Percentiles rank a stretch among this genome's conserved stretches.
Conservation (phyloP, 1,139 yeast species). For the Pichia sp. region DNA sequence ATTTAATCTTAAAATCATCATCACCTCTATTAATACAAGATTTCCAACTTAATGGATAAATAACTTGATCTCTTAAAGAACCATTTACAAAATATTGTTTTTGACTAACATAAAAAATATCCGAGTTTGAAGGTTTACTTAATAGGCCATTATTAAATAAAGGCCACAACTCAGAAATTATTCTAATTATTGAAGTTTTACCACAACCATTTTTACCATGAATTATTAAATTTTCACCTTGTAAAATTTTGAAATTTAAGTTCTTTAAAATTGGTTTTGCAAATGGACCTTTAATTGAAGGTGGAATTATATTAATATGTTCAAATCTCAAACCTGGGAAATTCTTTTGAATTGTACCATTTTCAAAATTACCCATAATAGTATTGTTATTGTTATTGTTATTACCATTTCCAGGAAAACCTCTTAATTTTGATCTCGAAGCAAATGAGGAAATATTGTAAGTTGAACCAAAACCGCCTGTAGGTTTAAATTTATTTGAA, state of each 20-base stretch:
- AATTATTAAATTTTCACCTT: conserved; percentile 68
- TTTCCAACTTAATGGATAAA: conserved; percentile 73
- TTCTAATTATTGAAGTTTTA: conserved; percentile 78
- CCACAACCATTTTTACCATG: conserved; percentile 90
- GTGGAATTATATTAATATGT: conserved; percentile 76
- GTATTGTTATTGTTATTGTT: conserved; percentile 42
- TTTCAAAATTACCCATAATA: conserved; percentile 25
- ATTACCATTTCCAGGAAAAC: too few relatives aligned
- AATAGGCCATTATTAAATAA: conserved; percentile 67
- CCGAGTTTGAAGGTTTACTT: conserved; percentile 71
- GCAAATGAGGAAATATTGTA: conserved; percentile 28
- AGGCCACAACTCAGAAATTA: conserved; percentile 91
- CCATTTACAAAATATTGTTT: conserved; percentile 74
- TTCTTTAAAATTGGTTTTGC: conserved; percentile 52
- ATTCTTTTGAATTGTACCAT: conserved; percentile 74
- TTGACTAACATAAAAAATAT: conserved; percentile 74
- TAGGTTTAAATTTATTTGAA: conserved; percentile 12
- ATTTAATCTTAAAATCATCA: conserved; percentile 63
- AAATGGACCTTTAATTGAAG: conserved; percentile 53
- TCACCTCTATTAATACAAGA: conserved; percentile 72
- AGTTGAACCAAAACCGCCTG: conserved; percentile 36
- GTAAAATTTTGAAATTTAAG: conserved; percentile 57
- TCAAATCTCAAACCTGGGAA: conserved; percentile 80
- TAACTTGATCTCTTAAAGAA: conserved; percentile 79
- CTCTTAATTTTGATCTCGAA: conserved; percentile 22